These are phyloP conservation scores for Vaccinium corymbosum DNA, from an alignment of 148 eudicot species.

Conservation along the genomic window DNA sequence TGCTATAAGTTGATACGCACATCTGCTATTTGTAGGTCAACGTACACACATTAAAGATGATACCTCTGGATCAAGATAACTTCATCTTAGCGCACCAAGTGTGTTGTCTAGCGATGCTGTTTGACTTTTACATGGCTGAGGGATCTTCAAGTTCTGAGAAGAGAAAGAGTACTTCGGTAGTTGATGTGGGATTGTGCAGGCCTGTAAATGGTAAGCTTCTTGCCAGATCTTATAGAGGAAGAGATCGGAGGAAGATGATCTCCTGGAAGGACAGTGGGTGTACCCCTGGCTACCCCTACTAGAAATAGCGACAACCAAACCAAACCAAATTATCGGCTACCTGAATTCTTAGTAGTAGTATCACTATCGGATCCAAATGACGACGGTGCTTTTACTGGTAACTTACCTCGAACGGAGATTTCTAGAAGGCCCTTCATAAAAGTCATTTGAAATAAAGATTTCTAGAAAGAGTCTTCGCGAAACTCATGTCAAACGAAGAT, in stretches of 20 bases:
- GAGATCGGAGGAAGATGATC: constrained; percentile 81
- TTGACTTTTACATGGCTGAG: constrained; percentile 70
- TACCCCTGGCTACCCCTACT: constrained; percentile 63
- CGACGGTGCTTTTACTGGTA: not conserved
- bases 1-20: constrained; percentile 3
- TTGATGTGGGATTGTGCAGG: constrained; percentile 74
- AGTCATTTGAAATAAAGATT: not conserved
- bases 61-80: constrained; percentile 63
- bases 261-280: constrained; percentile 79
- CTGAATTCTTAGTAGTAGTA: constrained; percentile 34
- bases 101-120: constrained; percentile 78
- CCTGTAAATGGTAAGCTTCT: constrained; percentile 60
- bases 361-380: not conserved
- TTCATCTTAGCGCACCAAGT: constrained; percentile 73
- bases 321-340: constrained; percentile 26
- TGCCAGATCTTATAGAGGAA: constrained; percentile 74
- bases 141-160: constrained; percentile 41
- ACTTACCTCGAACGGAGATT: not conserved
- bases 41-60: constrained; percentile 54
- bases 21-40: constrained; percentile 57
- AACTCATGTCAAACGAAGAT: not conserved
- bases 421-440: not conserved
- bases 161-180: constrained; percentile 42
- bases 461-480: not conserved
- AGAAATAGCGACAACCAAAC: not conserved